Evolutionary conservation across 78 protist genomes (phyloP).

Genomic region (Monosiga brevicollis): DNA sequence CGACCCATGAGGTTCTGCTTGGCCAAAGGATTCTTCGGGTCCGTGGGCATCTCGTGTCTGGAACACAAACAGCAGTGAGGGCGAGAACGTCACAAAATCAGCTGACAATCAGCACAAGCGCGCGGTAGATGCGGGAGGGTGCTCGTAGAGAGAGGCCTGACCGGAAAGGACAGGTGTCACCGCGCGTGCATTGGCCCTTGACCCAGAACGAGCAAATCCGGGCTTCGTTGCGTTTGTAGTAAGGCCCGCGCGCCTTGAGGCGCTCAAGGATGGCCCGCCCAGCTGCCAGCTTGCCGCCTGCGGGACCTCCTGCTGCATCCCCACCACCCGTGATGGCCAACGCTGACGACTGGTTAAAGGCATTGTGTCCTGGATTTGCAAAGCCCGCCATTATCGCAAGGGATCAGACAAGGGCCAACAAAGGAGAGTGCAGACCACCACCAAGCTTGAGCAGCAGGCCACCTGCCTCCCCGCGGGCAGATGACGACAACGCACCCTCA

Average conservation of each 20-base stretch:
- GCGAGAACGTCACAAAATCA: not conserved
- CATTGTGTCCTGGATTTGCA: too few species aligned
- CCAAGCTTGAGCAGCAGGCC: too few species aligned
- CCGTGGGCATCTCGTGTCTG: slow-evolving; percentile 29
- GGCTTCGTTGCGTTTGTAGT: slow-evolving; percentile 48
- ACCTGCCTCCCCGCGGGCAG: not conserved
- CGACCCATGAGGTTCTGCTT: slow-evolving; percentile 59
- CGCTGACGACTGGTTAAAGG: too few species aligned
- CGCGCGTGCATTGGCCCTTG: slow-evolving; percentile 70
- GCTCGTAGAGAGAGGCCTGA: too few species aligned
- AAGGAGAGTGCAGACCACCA: too few species aligned
- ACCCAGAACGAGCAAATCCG: slow-evolving; percentile 67
- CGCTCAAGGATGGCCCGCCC: slow-evolving; percentile 5
- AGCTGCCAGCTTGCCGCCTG: not conserved
- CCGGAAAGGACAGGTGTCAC: slow-evolving; percentile 61
- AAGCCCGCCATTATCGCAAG: too few species aligned
- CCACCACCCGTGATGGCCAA: too few species aligned
- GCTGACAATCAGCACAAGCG: not conserved
- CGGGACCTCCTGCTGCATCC: too few species aligned
- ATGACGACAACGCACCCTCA: not conserved
- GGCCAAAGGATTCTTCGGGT: slow-evolving; percentile 14
- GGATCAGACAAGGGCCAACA: too few species aligned
- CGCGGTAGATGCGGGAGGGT: too few species aligned
- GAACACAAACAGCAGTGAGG: not conserved
- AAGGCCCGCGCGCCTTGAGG: slow-evolving; percentile 52